Evolutionary conservation across 108 stramenopile species (phyloP), one percentile per base, ranked within the genome.

Genomic region (Cyclotella distinguenda): DNA sequence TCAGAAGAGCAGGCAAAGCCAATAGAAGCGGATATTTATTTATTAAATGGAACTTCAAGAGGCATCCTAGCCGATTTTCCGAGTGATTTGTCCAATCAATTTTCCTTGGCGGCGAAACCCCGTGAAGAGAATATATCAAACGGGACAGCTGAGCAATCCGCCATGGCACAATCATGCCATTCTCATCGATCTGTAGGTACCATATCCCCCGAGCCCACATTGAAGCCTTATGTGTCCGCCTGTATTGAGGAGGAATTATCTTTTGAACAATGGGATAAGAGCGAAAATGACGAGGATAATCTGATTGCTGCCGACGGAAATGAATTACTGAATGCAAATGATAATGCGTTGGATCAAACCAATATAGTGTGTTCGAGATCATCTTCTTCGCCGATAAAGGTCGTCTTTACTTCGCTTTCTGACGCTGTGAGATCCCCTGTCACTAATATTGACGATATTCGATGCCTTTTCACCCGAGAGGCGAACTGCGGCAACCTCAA

Each of bases 171-270:
- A 33, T 42, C 36, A 38, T 16, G 23, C 35, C 57, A 66, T 38
- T 49, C 30, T 1, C 34, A 50, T 21, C 21, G 15, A 26, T 48
- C 46, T 5, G 25, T 48, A 1, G 49, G 47, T 31, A 50, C 43
- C 9, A 13, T 40, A 13, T 49, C 46, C 13, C 36, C 62, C 35
- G 40, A 39, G 31, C 36, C 62, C 27, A 33, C 40, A 35, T 54
- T 76, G 18, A 53, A 49, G 42, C 62, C 59, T 33, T 50, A 61
- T 6, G 25, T 57, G 12, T 57, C 48, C 50, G 60, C 58, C 13
- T 73, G 60, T 26, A 50, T 76, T 38, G 74, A 76, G 59, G 66
- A 76, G 34, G 74, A 76, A 52, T 61, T 76, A 34, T 53, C 74
- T n/a, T 68, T 68, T 30, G 62, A 76, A 44, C 60, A 68, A 47